Conservation (phyloP, 208 protist genomes). For the Leishmania guyanensis region DNA sequence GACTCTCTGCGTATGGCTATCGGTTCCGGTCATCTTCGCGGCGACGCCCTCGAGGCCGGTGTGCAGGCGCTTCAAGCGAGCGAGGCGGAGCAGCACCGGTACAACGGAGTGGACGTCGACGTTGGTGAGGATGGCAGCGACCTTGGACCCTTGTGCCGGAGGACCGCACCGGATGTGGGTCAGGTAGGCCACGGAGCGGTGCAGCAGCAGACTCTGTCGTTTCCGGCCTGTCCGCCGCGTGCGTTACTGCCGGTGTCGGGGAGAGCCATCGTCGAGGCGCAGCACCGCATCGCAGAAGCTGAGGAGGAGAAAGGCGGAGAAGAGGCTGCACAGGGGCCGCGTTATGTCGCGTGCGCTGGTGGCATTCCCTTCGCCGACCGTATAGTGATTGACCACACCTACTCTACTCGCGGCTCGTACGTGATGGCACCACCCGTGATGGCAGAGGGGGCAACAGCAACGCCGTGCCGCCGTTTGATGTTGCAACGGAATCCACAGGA, state of each 20-base stretch:
- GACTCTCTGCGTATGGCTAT: slow-evolving; percentile 37
- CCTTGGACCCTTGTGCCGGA: neutral
- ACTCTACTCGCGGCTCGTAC: slow-evolving; percentile 43
- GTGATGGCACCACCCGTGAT: neutral
- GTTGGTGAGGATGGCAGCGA: neutral
- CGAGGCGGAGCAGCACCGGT: slow-evolving; percentile 25
- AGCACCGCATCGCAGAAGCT: slow-evolving; percentile 31
- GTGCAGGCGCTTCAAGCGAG: slow-evolving; percentile 40
- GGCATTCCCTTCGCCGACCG: slow-evolving; percentile 37
- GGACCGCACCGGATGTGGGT: neutral
- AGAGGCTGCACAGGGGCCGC: neutral
- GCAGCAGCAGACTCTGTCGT: slow-evolving; percentile 5
- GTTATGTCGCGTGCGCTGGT: slow-evolving; percentile 24
- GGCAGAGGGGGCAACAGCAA: neutral
- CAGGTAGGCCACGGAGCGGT: neutral
- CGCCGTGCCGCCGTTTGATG: neutral
- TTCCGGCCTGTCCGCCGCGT: slow-evolving; percentile 30
- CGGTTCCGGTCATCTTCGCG: slow-evolving; percentile 40
- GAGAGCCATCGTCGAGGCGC: slow-evolving; percentile 37
- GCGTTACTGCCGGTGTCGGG: slow-evolving; percentile 65
- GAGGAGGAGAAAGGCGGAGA: neutral
- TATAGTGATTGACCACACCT: slow-evolving; percentile 56
- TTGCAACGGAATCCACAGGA: slow-evolving; percentile 28
- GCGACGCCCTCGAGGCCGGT: slow-evolving; percentile 49
- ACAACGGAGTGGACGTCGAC: slow-evolving; percentile 8